Percentiles rank a stretch among this genome's conserved stretches.
These are phyloP conservation scores for Yamadazyma ubonensis DNA, from an alignment of 805 yeast species.

Conservation along the genomic window DNA sequence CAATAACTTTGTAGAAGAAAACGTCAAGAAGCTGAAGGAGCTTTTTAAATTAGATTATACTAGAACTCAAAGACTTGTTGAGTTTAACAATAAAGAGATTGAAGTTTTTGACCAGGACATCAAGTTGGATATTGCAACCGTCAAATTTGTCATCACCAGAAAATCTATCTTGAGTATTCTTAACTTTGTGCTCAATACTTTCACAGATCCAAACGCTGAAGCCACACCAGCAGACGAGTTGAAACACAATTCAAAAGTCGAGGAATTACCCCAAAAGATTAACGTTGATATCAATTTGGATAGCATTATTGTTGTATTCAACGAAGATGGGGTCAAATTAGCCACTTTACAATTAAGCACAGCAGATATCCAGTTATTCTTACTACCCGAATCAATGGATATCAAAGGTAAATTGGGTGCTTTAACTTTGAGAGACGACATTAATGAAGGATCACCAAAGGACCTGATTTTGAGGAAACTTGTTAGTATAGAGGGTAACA, in stretches of 20 bases:
- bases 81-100: slow-evolving; percentile 50
- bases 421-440: slow-evolving; percentile 72
- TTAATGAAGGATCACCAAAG: slow-evolving; percentile 58
- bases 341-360: slow-evolving; percentile 76
- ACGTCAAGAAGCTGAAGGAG: slow-evolving; percentile 25
- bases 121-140: slow-evolving; percentile 70
- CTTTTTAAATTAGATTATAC: slow-evolving; percentile 60
- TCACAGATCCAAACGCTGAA: slow-evolving; percentile 76
- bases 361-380: slow-evolving; percentile 63
- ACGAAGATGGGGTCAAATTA: slow-evolving; percentile 78
- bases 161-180: slow-evolving; percentile 74
- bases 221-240: slow-evolving; percentile 66
- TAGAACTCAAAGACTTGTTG: slow-evolving; percentile 60
- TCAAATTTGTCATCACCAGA: slow-evolving; percentile 72
- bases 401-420: slow-evolving; percentile 75
- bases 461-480: slow-evolving; percentile 62
- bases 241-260: slow-evolving; percentile 60
- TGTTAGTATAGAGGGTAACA: slow-evolving; percentile 76
- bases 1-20: slow-evolving; percentile 36
- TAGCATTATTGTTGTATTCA: slow-evolving; percentile 69
- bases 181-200: slow-evolving; percentile 81
- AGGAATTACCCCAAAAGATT: slow-evolving; percentile 67
- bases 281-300: slow-evolving; percentile 66
- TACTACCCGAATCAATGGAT: slow-evolving; percentile 77
- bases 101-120: slow-evolving; percentile 79